phyloP scores from a whole-genome alignment of 73 alveolate species.

The Breviolum minutum region DNA sequence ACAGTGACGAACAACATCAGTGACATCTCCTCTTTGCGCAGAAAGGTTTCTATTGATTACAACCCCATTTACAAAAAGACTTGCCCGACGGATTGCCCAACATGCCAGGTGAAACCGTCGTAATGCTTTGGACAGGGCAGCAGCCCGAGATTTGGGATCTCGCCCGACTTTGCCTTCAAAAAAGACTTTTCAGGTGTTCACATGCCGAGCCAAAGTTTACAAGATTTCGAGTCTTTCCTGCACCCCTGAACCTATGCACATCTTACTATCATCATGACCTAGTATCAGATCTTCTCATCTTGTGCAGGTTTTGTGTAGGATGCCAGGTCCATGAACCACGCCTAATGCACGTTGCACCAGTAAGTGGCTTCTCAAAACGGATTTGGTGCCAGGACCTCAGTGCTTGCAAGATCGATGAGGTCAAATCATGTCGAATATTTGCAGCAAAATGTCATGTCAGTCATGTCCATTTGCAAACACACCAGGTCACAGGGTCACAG shows the following conservation, averaged over 20 bases:
- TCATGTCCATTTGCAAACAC: background rate
- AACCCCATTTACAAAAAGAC: no score
- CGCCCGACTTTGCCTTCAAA: slow-evolving; percentile 18
- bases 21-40: no score
- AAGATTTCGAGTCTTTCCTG: no score
- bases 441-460: background rate
- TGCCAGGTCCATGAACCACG: background rate
- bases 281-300: no score
- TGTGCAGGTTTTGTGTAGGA: no score
- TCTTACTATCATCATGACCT: no score
- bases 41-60: no score
- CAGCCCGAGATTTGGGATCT: slow-evolving; percentile 26
- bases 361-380: background rate
- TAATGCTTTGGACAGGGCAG: slow-evolving; percentile 39
- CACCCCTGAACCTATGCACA: no score
- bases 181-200: background rate
- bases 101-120: background rate
- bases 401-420: background rate
- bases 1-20: no score
- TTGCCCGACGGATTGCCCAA: no score
- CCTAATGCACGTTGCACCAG: slow-evolving; percentile 26
- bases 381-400: slow-evolving; percentile 13
- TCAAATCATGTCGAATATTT: background rate
- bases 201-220: background rate
- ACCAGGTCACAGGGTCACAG: background rate